A percentile compares a stretch with the other conserved stretches of the same genome.
Conservation (phyloP, 2,329 filamentous ascomycete genomes). For the Aspergillus pseudoglaucus region DNA sequence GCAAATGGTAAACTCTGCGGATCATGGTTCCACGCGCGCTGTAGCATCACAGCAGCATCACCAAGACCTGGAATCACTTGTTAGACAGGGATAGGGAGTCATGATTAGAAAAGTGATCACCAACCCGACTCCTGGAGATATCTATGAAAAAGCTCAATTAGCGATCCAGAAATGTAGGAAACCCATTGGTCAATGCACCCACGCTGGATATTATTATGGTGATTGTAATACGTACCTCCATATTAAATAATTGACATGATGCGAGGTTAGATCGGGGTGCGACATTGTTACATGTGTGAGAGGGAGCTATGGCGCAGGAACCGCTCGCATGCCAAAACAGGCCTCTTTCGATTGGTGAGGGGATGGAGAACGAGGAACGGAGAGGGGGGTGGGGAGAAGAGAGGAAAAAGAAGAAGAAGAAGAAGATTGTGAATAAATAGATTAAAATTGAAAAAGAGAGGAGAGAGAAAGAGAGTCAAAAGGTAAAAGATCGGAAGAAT, state of each 20-base stretch:
- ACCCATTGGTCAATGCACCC: too few relatives aligned
- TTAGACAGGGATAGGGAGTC: slow-evolving; percentile 8
- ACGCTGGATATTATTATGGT: too few relatives aligned
- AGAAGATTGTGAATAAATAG: slow-evolving; percentile 6
- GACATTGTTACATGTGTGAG: slow-evolving; percentile 41
- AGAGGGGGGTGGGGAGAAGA: slow-evolving; percentile 8
- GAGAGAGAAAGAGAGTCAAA: background rate
- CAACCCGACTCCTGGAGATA: slow-evolving; percentile 52
- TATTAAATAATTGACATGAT: slow-evolving; percentile 65
- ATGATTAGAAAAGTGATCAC: slow-evolving; percentile 14
- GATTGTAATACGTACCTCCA: slow-evolving; percentile 49
- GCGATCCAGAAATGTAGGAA: background rate
- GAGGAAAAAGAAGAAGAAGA: slow-evolving; percentile 10
- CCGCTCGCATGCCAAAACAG: slow-evolving; percentile 23
- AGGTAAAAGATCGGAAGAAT: slow-evolving; percentile 5
- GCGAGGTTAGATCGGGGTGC: slow-evolving; percentile 38
- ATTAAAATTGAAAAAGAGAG: slow-evolving; percentile 5
- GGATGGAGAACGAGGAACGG: background rate
- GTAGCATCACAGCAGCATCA: slow-evolving; percentile 54
- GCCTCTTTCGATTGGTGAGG: slow-evolving; percentile 14
- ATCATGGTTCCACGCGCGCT: slow-evolving; percentile 57
- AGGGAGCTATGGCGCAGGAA: slow-evolving; percentile 23
- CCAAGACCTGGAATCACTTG: slow-evolving; percentile 43
- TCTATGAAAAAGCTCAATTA: slow-evolving; percentile 24
- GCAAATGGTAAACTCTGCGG: slow-evolving; percentile 58